phyloP scores from a whole-genome alignment of 2,329 filamentous ascomycete genomes.

The Aspergillus arachidicola region DNA sequence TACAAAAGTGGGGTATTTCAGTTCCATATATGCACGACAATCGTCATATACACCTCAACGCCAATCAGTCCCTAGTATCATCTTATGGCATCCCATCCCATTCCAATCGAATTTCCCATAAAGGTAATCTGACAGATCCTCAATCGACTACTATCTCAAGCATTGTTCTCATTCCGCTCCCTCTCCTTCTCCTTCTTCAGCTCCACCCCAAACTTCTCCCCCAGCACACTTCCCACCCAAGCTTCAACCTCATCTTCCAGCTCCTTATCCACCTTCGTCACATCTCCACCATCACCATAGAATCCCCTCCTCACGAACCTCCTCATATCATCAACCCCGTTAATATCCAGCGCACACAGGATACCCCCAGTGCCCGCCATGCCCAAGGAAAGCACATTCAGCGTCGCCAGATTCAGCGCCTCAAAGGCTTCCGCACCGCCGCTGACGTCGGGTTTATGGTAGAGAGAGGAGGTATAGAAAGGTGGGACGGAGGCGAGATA shows the following conservation, averaged over 20 bases:
- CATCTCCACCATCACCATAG: constrained; percentile 57
- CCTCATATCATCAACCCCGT: constrained; percentile 66
- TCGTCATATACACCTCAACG: background rate
- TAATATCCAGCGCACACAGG: constrained; percentile 77
- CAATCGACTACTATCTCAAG: background rate
- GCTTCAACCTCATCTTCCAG: constrained; percentile 57
- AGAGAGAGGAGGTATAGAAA: constrained; percentile 64
- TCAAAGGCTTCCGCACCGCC: constrained; percentile 75
- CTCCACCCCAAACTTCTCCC: constrained; percentile 50
- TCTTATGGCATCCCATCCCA: background rate
- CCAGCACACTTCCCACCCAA: constrained; percentile 54
- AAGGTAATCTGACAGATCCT: background rate
- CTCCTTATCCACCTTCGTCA: constrained; percentile 50
- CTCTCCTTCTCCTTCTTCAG: constrained; percentile 36
- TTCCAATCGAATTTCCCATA: background rate
- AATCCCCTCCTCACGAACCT: constrained; percentile 58
- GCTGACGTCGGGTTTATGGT: constrained; percentile 53
- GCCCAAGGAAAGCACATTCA: constrained; percentile 77
- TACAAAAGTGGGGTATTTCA: constrained; percentile 4
- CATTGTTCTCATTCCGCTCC: background rate
- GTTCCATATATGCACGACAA: background rate
- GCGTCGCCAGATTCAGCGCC: constrained; percentile 81
- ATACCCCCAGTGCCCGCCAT: constrained; percentile 75
- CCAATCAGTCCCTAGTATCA: background rate
- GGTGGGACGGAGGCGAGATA: constrained; percentile 64